These are phyloP conservation scores for Phalaenopsis hybrid DNA, from an alignment of 116 monocot species.

Conservation along the genomic window DNA sequence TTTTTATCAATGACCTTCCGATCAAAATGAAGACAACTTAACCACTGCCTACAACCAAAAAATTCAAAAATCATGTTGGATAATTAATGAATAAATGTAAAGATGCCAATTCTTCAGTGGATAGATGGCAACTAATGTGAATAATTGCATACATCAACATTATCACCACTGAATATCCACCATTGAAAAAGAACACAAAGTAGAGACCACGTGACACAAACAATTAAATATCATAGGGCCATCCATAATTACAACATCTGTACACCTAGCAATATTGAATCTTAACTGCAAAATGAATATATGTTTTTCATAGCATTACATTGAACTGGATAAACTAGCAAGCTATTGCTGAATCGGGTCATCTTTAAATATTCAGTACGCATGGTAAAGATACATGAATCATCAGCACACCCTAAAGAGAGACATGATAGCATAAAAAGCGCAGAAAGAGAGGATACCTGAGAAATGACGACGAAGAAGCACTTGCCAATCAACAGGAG, in stretches of 20 bases:
- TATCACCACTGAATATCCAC: not conserved
- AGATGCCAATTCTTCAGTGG: not conserved
- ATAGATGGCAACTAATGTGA: not conserved
- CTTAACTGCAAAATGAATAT: too few relatives aligned
- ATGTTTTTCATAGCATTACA: too few relatives aligned
- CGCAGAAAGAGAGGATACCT: conserved; percentile 29
- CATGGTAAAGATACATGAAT: not conserved
- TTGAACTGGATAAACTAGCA: not conserved
- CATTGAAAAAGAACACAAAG: not conserved
- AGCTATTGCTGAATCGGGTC: not conserved
- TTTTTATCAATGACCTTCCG: not conserved
- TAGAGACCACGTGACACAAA: not conserved
- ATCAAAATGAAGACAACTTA: not conserved
- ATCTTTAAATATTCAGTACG: not conserved
- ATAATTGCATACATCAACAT: not conserved
- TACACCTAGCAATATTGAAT: too few relatives aligned
- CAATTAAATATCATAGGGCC: not conserved
- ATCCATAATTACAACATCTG: too few relatives aligned
- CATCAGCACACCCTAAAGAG: not conserved
- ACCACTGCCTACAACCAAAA: not conserved
- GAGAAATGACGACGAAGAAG: conserved; percentile 75
- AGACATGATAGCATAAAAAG: not conserved
- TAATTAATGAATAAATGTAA: not conserved
- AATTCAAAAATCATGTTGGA: not conserved
- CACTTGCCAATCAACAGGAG: conserved; percentile 88